Base-by-base conservation (phyloP, 73 alveolate genomes). In the Paramecium pentaurelia region DNA sequence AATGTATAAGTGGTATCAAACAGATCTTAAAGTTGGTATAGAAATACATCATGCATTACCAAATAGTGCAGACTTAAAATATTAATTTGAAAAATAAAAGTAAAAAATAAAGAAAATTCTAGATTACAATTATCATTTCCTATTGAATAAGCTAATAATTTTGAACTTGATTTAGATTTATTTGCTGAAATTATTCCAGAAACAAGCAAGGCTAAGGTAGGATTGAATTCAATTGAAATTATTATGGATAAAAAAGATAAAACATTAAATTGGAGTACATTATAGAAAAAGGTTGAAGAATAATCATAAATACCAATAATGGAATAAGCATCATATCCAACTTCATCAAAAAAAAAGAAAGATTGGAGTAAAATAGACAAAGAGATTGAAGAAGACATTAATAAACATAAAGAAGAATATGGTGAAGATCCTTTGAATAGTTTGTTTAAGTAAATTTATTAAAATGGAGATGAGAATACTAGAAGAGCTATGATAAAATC, bases 401-500 rank as follows among this genome's bases (percentile, higher is more conserved):
- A 96, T 71, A 97, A 96, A 91, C 98, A 97, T 14, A 98, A 97
- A 90, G 96, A 97, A 51, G 99, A 97, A 87, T 71, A 71, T 32
- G 64, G 99, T 28, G 99, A 98, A 64, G 99, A 94, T 58, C 99
- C 99, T 14, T 88, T 98, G 94, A 96, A 97, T 93, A 88, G 95
- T 58, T 95, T 98, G 45, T 98, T 98, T 95, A 95, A 97, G 91
- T 96, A 98, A 90, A 98, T 98, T 85, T 98, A 98, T 93, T 97
- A 93, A 11, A 94, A 96, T 86, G 97, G 98, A n/a, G 99, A 98
- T 93, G 99, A 98, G 83, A 98, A 98, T 77, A 98, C 99, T 0
- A 87, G 99, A 91, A 97, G 99, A 96, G 99, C 99, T 16, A 98
- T 98, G 99, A 96, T 98, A 85, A 98, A 98, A 94, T 95, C 95